A percentile compares a stretch with the other conserved stretches of the same genome.
These are phyloP conservation scores for Zelonia costaricensis DNA, from an alignment of 208 protist species.

Conservation along the genomic window DNA sequence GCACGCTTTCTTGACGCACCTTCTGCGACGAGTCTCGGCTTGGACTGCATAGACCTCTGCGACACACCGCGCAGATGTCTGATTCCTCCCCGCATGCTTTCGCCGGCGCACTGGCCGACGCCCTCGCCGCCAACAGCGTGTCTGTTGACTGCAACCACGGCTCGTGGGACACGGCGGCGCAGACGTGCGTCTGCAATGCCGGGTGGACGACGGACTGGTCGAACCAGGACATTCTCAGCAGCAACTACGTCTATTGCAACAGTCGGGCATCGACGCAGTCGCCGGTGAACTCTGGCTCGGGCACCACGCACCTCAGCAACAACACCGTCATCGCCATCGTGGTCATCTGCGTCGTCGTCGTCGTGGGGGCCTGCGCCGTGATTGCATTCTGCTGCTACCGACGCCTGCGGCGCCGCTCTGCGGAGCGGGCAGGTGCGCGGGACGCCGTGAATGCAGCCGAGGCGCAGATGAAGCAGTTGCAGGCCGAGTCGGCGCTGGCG, in stretches of 20 bases:
- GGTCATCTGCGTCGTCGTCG: constrained; percentile 2
- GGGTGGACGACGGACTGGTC: constrained; percentile 27
- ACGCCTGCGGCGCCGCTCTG: not conserved
- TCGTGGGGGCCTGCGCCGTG: not conserved
- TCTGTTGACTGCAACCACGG: constrained; percentile 36
- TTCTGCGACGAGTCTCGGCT: too few species aligned
- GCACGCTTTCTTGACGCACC: too few species aligned
- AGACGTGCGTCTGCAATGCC: constrained; percentile 22
- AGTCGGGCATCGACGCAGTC: constrained; percentile 20
- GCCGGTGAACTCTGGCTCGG: constrained; percentile 1
- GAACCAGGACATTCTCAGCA: constrained; percentile 21
- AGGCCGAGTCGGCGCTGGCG: not conserved
- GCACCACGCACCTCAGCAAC: constrained; percentile 6
- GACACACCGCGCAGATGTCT: too few species aligned
- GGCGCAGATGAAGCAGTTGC: too few species aligned
- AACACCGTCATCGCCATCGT: not conserved
- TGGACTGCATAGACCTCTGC: too few species aligned
- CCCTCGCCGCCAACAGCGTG: not conserved
- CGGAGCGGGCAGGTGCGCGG: not conserved
- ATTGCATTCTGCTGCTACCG: constrained; percentile 15
- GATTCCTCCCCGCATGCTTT: too few species aligned
- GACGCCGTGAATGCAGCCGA: not conserved
- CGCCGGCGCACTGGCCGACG: too few species aligned
- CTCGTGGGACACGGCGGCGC: constrained; percentile 11
- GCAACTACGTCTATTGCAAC: constrained; percentile 16